Evolutionary conservation across 2,329 filamentous ascomycete genomes (phyloP).

Genomic region (Calonectria hawksworthii): DNA sequence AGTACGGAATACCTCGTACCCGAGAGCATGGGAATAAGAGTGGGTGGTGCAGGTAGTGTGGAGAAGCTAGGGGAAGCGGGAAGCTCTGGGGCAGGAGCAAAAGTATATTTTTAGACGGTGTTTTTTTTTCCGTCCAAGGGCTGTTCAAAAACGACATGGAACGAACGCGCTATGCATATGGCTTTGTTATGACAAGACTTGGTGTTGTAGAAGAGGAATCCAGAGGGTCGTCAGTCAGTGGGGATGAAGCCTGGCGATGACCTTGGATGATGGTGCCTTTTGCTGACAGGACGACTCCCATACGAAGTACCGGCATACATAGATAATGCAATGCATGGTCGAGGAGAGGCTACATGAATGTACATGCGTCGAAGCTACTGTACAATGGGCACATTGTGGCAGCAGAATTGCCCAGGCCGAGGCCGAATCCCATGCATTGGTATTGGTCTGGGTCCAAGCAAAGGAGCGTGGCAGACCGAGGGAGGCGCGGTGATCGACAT

Average conservation of each 20-base stretch:
- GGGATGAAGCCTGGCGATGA: background rate
- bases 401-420: background rate
- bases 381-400: background rate
- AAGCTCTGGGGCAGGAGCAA: background rate
- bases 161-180: background rate
- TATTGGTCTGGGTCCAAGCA: background rate
- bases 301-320: background rate
- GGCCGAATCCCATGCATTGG: background rate
- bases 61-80: background rate
- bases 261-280: background rate
- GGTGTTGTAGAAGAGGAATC: background rate
- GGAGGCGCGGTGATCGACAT: background rate
- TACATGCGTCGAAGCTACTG: background rate
- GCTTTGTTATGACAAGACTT: background rate
- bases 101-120: background rate
- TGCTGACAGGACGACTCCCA: background rate
- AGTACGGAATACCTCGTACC: background rate
- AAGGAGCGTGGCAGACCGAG: background rate
- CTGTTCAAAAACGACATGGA: background rate
- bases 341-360: too few relatives aligned
- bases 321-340: background rate
- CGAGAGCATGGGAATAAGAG: background rate
- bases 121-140: background rate
- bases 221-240: background rate
- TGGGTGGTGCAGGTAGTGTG: background rate